phyloP scores from a whole-genome alignment of 1,284 basidiomycete species.

The Cryptococcus jaspeensis region DNA sequence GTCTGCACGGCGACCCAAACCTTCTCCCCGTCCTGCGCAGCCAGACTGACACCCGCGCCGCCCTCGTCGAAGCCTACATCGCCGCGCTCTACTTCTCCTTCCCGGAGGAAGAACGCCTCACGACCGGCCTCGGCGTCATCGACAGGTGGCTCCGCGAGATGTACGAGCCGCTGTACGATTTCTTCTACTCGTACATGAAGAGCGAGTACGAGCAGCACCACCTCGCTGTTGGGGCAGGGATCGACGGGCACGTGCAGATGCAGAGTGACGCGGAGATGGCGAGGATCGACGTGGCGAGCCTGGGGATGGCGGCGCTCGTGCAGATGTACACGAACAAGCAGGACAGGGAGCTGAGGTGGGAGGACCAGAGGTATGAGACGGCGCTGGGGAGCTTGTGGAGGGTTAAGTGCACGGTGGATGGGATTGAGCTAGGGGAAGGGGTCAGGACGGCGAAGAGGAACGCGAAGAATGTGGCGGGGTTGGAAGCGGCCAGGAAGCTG shows the following conservation, averaged over 20 bases:
- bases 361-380: conserved; percentile 33
- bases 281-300: conserved; percentile 20
- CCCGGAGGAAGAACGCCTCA: conserved; percentile 21
- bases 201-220: conserved; percentile 34
- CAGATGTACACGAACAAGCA: conserved; percentile 21
- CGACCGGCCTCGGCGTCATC: conserved; percentile 26
- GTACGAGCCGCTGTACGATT: conserved; percentile 45
- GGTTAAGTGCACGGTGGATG: conserved; percentile 33
- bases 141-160: conserved; percentile 44
- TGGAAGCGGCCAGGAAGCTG: conserved; percentile 37
- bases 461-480: conserved; percentile 40
- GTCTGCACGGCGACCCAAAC: conserved; percentile 33
- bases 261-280: conserved; percentile 28
- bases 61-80: conserved; percentile 48
- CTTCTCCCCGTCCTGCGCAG: conserved; percentile 37
- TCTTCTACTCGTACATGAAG: conserved; percentile 44
- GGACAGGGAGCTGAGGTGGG: conserved; percentile 24
- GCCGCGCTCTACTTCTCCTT: conserved; percentile 44
- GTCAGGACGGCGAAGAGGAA: conserved; percentile 29
- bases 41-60: conserved; percentile 44
- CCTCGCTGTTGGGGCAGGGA: conserved; percentile 19
- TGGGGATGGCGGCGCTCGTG: conserved; percentile 36
- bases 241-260: conserved; percentile 25
- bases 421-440: conserved; percentile 35
- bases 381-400: conserved; percentile 34